Base-by-base conservation (phyloP, 768 basidiomycete species). In the Goffeauzyma gilvescens region DNA sequence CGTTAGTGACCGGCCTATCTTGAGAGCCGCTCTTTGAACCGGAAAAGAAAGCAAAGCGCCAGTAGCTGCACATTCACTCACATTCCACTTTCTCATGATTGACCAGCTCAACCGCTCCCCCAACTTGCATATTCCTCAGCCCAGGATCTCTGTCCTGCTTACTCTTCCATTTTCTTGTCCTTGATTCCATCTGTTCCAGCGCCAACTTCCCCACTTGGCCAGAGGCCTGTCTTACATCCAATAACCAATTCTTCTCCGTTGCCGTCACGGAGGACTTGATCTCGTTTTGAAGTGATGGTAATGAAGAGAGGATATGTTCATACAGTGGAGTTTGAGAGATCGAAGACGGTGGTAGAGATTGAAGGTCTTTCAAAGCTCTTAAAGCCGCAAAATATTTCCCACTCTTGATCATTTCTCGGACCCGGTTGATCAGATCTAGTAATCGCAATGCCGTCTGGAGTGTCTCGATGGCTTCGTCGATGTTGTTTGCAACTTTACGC, bases 371-470 rank as follows among this genome's bases (percentile, higher is more conserved):
- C 35, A 96, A 72, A 35, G 87, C 89, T 69, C 90, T 71, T 60
- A 96, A 63, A 33, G 93, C 93, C 59, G 86, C 89, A 83, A 86
- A 96, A 65, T 86, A 95, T 68, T 80, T 87, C 41, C 82, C 81
- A 54, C 87, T 78, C 55, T 75, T 73, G 55, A 98, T 81, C 78
- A 96, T 86, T 60, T 84, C 76, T 25, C 82, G 78, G 38, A 96
- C 85, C 32, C 86, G 76, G 63, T 86, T 75, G 12, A 93, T 79
- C 46, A 93, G 78, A 59, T 98, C 93, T 50, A 98, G 67, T 4
- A 96, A 76, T 45, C 86, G 76, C 46, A 98, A 67, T 57, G 83
- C 90, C 12, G 84, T 81, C 64, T 96, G 89, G 10, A 96, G 66
- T 6, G 84, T 83, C 59, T 96, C 93, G 52, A 98, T 87, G 13